Evolutionary conservation across 1,139 yeast species (phyloP), one percentile per base, ranked within the genome.

Genomic region (Schizosaccharomyces versatilis): DNA sequence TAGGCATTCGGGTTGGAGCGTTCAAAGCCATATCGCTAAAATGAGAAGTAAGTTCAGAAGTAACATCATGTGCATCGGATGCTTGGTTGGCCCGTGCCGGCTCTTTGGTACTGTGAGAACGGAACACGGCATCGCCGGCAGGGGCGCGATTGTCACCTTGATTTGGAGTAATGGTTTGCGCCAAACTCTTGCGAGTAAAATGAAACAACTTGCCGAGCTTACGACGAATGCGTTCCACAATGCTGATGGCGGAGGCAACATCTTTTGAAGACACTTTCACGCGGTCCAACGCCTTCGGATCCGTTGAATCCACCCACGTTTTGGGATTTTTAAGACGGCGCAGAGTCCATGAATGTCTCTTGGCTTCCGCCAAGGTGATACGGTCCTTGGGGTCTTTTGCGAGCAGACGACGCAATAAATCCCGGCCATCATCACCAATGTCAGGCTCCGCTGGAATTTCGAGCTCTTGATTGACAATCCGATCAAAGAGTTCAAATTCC

Each of bases 401-500:
- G 51, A 93, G 71, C 62, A 93, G 64, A 61, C 75, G 75, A 1
- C 65, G 57, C 41, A 93, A 66, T 54, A 93, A 69, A 63, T 85
- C 90, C 57, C 79, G 78, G 1, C 84, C 90, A 1, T 57, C 54
- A 36, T 58, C 58, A 10, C 61, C 54, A 7, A 62, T 56, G 1
- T 59, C 56, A 1, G 68, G 67, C 48, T 68, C 72, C 10, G 68
- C 70, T 0, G 96, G 95, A 60, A 82, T 80, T 47, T 69, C 70
- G 36, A 85, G 67, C 1, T 72, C 73, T 47, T 80, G 75, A 57
- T 77, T 75, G 19, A 79, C 84, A 61, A 93, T 90, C 15, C 81
- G 90, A 57, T 81, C 82, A 66, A 90, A 90, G 52, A 93, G 72
- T 59, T 82, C 88, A 67, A 77, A 83, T 65, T 90, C 98, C 54